Base-by-base conservation (phyloP, 805 yeast genomes). In the Ogataea salicorniae region DNA sequence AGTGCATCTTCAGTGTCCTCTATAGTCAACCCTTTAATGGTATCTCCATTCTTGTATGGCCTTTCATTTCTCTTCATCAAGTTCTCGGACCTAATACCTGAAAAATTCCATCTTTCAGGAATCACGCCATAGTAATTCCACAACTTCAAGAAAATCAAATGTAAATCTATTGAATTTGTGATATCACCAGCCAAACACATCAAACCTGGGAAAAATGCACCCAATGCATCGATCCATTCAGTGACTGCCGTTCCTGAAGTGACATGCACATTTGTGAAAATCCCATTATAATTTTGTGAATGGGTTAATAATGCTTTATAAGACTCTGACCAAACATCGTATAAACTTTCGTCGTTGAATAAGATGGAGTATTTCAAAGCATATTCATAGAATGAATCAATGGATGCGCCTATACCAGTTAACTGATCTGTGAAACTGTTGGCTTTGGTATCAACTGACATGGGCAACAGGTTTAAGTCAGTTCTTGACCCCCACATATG, bases 381-480 rank as follows among this genome's bases (percentile, higher is more conserved):
- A 64, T 90, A 87, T 60, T 91, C 98, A 61, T 84, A 91, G 59
- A 87, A 87, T 0, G 96, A 88, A 64, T 91, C 98, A 15, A 88
- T 78, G 2, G 95, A 85, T 0, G 97, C 97, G 2, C 98, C 97
- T 9, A 87, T 74, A 0, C 97, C 96, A 0, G 94, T 79, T 37
- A 81, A 66, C 0, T 74, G 62, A 47, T 84, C 84, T 37, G 71
- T 66, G 80, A 87, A 81, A 36, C 62, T 59, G 1, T 71, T 57
- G 0, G 46, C 23, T n/a, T 23, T 39, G 1, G 61, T 51, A 50
- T 84, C 82, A 5, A 90, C 70, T 0, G 91, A 75, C 87, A 86
- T 84, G 2, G 96, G 95, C 14, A 92, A 57, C 29, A 92, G 68
- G 53, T 86, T 80, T 14, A 86, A 61, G 1, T 64, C 56, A 46